Evolutionary conservation across 768 basidiomycete genomes (phyloP), one percentile per base, ranked within the genome.

Genomic region (Lactarius hatsudake): DNA sequence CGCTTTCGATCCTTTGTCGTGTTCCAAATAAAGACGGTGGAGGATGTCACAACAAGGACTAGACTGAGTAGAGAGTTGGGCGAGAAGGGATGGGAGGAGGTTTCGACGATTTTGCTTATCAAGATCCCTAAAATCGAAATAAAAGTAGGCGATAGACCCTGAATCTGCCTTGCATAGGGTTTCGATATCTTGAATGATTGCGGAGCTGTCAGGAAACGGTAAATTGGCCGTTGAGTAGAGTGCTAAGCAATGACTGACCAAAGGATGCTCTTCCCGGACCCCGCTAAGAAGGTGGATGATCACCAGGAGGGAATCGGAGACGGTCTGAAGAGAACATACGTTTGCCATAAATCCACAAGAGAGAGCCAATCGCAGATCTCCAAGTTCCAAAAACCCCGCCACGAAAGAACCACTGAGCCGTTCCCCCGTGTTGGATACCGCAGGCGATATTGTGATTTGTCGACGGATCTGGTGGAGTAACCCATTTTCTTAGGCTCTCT

Each of bases 371-470:
- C n/a, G n/a, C n/a, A 4, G 5, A 51, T 12, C 23, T 51, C 48
- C 48, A 51, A 0, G 26, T n/a, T 0, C 5, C 23, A 51, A 26
- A 51, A 1, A 51, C 15, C 2, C 48, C 32, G 40, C 40, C 17
- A 5, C 13, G 40, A 17, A 36, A 20, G 28, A 51, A 54, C 61
- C 61, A 62, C 23, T 18, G 13, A 1, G 51, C 61, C 0, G 59
- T 61, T 18, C 30, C 59, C 0, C 32, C 43, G 5, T 61, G 43
- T 5, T 48, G 53, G 28, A 18, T 8, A 28, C 7, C 8, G 53
- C 53, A 54, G 3, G 53, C 53, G 28, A 54, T 54, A 30, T 61
- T 34, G 61, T 54, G 36, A 40, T 62, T 62, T 28, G 18, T 40
- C 6, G 51, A 62, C 23, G 51, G 36, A 40, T 62, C 51, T 2